Evolutionary conservation across 805 yeast species (phyloP).

Genomic region (Barnettozyma californica): DNA sequence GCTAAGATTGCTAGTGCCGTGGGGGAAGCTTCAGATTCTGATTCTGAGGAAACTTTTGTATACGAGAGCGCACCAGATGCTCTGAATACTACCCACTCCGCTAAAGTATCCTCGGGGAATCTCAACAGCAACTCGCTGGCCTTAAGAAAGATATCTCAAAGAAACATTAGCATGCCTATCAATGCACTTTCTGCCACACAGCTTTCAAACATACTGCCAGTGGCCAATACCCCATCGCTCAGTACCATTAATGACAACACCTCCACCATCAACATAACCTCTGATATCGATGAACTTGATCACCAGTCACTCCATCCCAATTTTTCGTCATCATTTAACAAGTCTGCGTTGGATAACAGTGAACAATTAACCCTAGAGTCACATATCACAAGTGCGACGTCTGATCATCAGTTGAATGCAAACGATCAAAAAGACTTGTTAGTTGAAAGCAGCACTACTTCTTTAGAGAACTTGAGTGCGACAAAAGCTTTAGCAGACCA

Average conservation of each 20-base stretch:
- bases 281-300: conserved; percentile 8
- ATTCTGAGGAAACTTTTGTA: conserved; percentile 94
- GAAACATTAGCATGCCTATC: conserved; percentile 25
- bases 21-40: conserved; percentile 81
- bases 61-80: conserved; percentile 50
- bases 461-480: neutral
- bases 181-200: conserved; percentile 6
- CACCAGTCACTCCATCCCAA: conserved; percentile 3
- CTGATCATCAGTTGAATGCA: neutral
- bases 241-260: conserved; percentile 3
- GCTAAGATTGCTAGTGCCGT: conserved; percentile 93
- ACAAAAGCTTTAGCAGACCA: neutral
- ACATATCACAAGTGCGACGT: neutral
- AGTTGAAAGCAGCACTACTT: neutral
- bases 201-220: neutral
- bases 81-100: conserved; percentile 13
- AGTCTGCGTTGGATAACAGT: neutral
- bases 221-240: neutral
- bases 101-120: conserved; percentile 10
- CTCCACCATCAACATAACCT: conserved; percentile 2
- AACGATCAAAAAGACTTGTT: neutral
- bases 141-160: conserved; percentile 19
- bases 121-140: conserved; percentile 13
- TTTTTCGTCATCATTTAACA: neutral
- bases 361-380: neutral